Percentiles rank a stretch among this genome's conserved stretches.
Evolutionary conservation across 2,329 filamentous ascomycete species (phyloP).

Genomic region (Ceratocystis destructans): DNA sequence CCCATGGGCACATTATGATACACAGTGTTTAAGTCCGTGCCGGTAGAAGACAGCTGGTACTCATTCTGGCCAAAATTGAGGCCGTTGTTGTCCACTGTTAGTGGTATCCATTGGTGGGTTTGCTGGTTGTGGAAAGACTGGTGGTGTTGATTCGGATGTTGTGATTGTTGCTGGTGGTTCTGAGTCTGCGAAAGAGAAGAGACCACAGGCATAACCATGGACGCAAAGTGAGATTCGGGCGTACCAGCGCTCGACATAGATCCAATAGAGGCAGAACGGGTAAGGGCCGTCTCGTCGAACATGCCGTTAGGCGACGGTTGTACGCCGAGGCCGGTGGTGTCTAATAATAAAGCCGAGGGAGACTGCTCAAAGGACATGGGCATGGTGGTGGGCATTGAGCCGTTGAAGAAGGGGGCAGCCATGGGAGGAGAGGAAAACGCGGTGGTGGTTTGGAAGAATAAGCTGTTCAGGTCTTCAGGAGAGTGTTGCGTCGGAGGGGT

Average conservation of each 20-base stretch:
- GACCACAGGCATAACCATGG: constrained; percentile 5
- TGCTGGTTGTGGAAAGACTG: constrained; percentile 39
- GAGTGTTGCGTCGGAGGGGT: constrained; percentile 9
- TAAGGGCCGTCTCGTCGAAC: constrained; percentile 9
- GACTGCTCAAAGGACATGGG: constrained; percentile 6
- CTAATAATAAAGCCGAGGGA: background rate
- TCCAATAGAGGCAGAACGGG: constrained; percentile 13
- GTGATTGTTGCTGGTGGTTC: constrained; percentile 6
- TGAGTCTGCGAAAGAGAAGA: background rate
- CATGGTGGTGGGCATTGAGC: constrained; percentile 7
- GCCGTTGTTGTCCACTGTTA: constrained; percentile 11
- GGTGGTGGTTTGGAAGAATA: background rate
- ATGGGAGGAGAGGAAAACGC: background rate
- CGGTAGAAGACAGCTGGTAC: constrained; percentile 24
- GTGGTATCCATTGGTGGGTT: constrained; percentile 37
- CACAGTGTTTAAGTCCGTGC: constrained; percentile 5
- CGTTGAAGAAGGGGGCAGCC: constrained; percentile 8
- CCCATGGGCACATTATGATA: constrained; percentile 1
- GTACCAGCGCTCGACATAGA: constrained; percentile 10
- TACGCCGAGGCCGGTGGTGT: background rate
- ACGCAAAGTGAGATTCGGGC: constrained; percentile 9
- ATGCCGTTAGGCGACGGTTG: background rate
- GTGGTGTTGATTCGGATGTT: constrained; percentile 2
- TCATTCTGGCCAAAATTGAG: constrained; percentile 34
- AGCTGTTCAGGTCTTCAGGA: constrained; percentile 1